phyloP scores from a whole-genome alignment of 768 basidiomycete genomes.

The Dentipellis fragilis region DNA sequence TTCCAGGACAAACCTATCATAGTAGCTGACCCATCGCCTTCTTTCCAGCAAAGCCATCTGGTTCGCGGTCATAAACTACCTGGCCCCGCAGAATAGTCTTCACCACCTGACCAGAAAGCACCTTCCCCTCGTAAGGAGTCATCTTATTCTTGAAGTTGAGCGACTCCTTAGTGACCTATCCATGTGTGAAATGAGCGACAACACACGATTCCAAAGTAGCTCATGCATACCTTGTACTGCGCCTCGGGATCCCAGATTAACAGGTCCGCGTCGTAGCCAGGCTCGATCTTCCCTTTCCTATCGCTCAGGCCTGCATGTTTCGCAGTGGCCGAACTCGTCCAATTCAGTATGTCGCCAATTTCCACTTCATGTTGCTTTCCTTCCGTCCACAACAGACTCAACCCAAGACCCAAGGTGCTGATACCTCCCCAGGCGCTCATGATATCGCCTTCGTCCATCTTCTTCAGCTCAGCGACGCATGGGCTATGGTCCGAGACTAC shows the following conservation, averaged over 20 bases:
- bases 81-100: slow-evolving; percentile 74
- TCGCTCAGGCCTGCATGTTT: slow-evolving; percentile 64
- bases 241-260: slow-evolving; percentile 69
- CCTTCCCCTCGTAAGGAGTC: slow-evolving; percentile 77
- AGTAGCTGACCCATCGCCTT: slow-evolving; percentile 14
- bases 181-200: neutral
- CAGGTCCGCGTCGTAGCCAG: slow-evolving; percentile 81
- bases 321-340: slow-evolving; percentile 69
- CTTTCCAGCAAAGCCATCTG: slow-evolving; percentile 18
- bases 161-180: slow-evolving; percentile 60
- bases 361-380: slow-evolving; percentile 44
- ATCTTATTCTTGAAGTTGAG: slow-evolving; percentile 92
- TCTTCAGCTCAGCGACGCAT: slow-evolving; percentile 76
- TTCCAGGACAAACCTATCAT: neutral
- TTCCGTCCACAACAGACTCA: slow-evolving; percentile 88
- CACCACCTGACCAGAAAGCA: slow-evolving; percentile 59
- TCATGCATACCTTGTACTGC: slow-evolving; percentile 27
- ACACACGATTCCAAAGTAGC: neutral
- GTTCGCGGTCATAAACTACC: slow-evolving; percentile 45
- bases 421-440: slow-evolving; percentile 96
- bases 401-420: slow-evolving; percentile 79
- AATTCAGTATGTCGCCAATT: slow-evolving; percentile 56
- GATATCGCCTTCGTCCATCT: slow-evolving; percentile 64
- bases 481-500: slow-evolving; percentile 97
- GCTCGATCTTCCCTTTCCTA: slow-evolving; percentile 61